Conservation (phyloP, 768 basidiomycete species). For the Hericium alpestre region DNA sequence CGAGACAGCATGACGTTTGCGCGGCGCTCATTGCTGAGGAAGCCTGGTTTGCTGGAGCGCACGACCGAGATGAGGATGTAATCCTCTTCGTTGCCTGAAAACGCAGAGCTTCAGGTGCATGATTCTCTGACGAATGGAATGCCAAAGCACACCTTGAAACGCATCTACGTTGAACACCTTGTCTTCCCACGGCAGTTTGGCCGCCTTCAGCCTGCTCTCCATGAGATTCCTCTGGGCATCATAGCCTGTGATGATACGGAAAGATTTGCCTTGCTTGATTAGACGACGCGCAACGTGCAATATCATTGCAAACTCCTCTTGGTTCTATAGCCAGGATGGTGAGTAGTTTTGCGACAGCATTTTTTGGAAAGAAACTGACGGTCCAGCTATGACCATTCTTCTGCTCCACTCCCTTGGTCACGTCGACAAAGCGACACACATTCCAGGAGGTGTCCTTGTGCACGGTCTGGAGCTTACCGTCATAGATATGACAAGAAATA, state of each 20-base stretch:
- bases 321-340: neutral
- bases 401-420: constrained; percentile 22
- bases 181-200: constrained; percentile 16
- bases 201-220: constrained; percentile 16
- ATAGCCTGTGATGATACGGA: constrained; percentile 25
- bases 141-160: constrained; percentile 22
- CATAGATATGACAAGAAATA: constrained; percentile 24
- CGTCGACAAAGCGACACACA: constrained; percentile 30
- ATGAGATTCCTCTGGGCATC: constrained; percentile 22
- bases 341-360: too few species aligned
- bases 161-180: constrained; percentile 25
- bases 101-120: neutral
- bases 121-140: neutral
- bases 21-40: constrained; percentile 19
- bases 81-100: constrained; percentile 24
- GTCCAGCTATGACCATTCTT: constrained; percentile 24
- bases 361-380: constrained; percentile 13
- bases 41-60: constrained; percentile 21
- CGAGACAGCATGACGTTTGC: constrained; percentile 28
- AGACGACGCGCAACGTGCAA: constrained; percentile 15
- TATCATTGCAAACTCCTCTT: constrained; percentile 16
- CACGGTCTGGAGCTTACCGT: constrained; percentile 15
- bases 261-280: constrained; percentile 12
- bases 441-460: constrained; percentile 6
- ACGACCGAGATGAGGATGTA: constrained; percentile 24